Evolutionary conservation across 257 asterid species (phyloP), one percentile per base, ranked within the genome.

Genomic region (Agastache rugosa): DNA sequence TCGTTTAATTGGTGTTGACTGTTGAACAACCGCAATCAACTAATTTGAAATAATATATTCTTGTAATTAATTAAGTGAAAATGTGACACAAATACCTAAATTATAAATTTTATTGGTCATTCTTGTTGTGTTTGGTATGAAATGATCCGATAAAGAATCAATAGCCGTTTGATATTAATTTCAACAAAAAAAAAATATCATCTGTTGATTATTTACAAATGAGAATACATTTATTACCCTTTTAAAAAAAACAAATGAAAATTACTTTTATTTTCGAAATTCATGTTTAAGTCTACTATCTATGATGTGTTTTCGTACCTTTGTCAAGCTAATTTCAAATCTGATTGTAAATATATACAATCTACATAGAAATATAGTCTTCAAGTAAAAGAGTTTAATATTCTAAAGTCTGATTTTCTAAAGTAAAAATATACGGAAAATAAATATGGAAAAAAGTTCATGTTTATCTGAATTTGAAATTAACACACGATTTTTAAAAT

Each of bases 11-110:
- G 69, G 78, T 16, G 78, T 72, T 1, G 44, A 8, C 3, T 39
- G 44, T 39, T 65, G 70, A 77, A n/a, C 77, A 55, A 71, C 74
- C 59, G n/a, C 47, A 64, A 71, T 64, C 77, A 71, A 71, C 77
- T 76, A 45, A 47, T 41, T 39, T 39, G 73, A 74, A 74, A 41
- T 27, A 41, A 29, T 19, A 39, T 37, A 47, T 31, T 15, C 12
- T 58, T 55, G 22, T 39, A 37, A 17, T 5, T 35, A 51, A 9
- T 39, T 27, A 8, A 42, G 6, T 9, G 0, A 23, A 11, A 44
- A 44, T 44, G 14, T 64, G 51, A 37, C 25, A 39, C 2, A 63
- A 39, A 19, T 39, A 45, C 20, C 10, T 25, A 45, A 66, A 25
- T 8, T 44, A 23, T 45, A 23, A 14, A 2, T 14, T 11, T 66